Percentiles rank a stretch among this genome's conserved stretches.
These are phyloP conservation scores for Fagopyrum esculentum DNA, from an alignment of 148 eudicot species.

Conservation along the genomic window DNA sequence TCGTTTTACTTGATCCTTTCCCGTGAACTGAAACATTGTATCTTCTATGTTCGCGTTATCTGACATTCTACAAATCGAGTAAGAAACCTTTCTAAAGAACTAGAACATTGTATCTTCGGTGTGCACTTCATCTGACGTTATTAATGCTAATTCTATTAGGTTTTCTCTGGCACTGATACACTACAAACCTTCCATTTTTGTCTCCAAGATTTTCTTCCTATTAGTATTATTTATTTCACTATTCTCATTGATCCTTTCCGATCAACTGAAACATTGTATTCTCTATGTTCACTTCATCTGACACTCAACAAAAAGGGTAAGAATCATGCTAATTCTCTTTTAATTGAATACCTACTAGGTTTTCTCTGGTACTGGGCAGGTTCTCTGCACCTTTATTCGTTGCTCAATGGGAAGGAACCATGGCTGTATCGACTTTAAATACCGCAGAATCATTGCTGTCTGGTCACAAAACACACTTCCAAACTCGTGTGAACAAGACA, in stretches of 20 bases:
- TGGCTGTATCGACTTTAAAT: slow-evolving; percentile 6
- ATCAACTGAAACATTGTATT: background rate
- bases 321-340: background rate
- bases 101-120: too few species aligned
- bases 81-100: background rate
- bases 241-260: background rate
- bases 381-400: slow-evolving; percentile 4
- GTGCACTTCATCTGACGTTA: too few species aligned
- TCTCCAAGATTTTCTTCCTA: slow-evolving; percentile 11
- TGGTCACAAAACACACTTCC: slow-evolving; percentile 9
- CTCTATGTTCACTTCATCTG: slow-evolving; percentile 1
- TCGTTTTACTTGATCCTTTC: background rate
- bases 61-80: background rate
- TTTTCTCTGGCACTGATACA: too few species aligned
- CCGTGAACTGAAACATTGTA: background rate
- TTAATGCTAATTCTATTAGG: background rate
- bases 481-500: slow-evolving; percentile 13
- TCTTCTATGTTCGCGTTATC: background rate
- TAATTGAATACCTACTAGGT: background rate
- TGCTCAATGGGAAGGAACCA: background rate
- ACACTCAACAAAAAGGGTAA: background rate
- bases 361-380: background rate
- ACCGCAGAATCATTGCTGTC: slow-evolving; percentile 30
- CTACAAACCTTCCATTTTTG: slow-evolving; percentile 24
- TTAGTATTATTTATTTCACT: too few species aligned